Evolutionary conservation across 2,329 filamentous ascomycete species (phyloP).

Genomic region (Gaeumannomyces sp.): DNA sequence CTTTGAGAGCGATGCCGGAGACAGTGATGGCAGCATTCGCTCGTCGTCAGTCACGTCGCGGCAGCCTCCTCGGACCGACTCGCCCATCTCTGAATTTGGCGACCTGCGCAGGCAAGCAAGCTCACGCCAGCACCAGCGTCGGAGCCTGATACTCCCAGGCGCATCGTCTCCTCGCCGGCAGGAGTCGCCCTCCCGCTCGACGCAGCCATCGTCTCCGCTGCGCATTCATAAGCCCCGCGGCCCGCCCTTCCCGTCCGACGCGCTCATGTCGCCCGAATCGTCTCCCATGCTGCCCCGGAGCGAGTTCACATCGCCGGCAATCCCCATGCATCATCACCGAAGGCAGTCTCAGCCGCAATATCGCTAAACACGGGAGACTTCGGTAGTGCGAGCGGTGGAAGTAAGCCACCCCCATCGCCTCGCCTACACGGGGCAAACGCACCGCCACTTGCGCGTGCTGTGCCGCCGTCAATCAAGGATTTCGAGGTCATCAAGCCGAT

Average conservation of each 20-base stretch:
- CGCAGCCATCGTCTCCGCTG: constrained; percentile 68
- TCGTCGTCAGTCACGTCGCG: constrained; percentile 71
- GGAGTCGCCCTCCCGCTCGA: constrained; percentile 73
- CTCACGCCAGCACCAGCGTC: constrained; percentile 75
- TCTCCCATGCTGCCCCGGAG: constrained; percentile 81
- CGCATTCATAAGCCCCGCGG: constrained; percentile 76
- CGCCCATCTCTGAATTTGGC: constrained; percentile 81
- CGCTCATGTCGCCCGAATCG: constrained; percentile 74
- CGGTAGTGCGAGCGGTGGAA: constrained; percentile 30
- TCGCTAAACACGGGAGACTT: constrained; percentile 47
- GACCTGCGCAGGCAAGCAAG: constrained; percentile 69
- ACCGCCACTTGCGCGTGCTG: constrained; percentile 78
- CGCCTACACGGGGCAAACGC: constrained; percentile 68
- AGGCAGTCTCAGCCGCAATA: constrained; percentile 88
- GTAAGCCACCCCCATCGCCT: constrained; percentile 73
- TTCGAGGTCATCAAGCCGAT: constrained; percentile 99
- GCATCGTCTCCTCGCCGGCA: constrained; percentile 76
- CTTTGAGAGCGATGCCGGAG: constrained; percentile 75
- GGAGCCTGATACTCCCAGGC: constrained; percentile 76
- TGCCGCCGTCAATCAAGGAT: constrained; percentile 95
- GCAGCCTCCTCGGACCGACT: constrained; percentile 68
- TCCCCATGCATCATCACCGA: constrained; percentile 64
- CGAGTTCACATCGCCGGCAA: constrained; percentile 66
- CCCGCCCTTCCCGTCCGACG: constrained; percentile 53
- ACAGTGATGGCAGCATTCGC: constrained; percentile 82